Evolutionary conservation across 768 basidiomycete species (phyloP).

Genomic region (Collybia sordida): DNA sequence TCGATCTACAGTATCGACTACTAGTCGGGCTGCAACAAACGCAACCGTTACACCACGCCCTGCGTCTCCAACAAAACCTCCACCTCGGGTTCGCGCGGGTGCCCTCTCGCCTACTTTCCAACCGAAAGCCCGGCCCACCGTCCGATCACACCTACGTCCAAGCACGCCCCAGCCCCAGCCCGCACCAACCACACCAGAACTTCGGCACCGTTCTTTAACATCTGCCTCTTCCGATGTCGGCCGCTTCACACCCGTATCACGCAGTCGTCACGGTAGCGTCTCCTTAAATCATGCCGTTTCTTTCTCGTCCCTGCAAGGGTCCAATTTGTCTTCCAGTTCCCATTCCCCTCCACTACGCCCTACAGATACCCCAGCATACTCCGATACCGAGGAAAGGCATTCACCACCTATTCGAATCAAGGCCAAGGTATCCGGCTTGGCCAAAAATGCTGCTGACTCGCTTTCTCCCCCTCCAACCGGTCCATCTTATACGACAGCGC

Average conservation of each 20-base stretch:
- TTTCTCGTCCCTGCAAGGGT: slow-evolving; percentile 32
- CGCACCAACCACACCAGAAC: slow-evolving; percentile 31
- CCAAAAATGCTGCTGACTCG: slow-evolving; percentile 28
- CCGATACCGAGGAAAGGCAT: slow-evolving; percentile 13
- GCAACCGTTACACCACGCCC: slow-evolving; percentile 33
- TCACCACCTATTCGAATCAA: slow-evolving; percentile 46
- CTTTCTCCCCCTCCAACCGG: slow-evolving; percentile 16
- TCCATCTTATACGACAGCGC: slow-evolving; percentile 24
- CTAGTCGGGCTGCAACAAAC: slow-evolving; percentile 9
- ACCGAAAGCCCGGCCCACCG: slow-evolving; percentile 21
- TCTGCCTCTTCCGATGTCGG: slow-evolving; percentile 21
- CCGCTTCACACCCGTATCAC: slow-evolving; percentile 12
- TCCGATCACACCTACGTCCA: slow-evolving; percentile 26
- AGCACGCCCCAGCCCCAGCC: slow-evolving; percentile 25
- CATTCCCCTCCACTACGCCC: slow-evolving; percentile 16
- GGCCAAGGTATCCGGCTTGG: slow-evolving; percentile 58
- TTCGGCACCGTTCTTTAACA: slow-evolving; percentile 26
- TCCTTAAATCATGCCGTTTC: slow-evolving; percentile 38
- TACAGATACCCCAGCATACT: slow-evolving; percentile 6
- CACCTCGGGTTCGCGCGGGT: slow-evolving; percentile 35
- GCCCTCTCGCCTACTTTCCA: slow-evolving; percentile 30
- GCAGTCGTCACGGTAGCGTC: slow-evolving; percentile 26
- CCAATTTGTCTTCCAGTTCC: slow-evolving; percentile 17
- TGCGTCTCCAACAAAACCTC: slow-evolving; percentile 42
- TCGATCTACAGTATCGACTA: slow-evolving; percentile 1